Evolutionary conservation across 78 protist genomes (phyloP).

Genomic region (Cavenderia fasciculata): DNA sequence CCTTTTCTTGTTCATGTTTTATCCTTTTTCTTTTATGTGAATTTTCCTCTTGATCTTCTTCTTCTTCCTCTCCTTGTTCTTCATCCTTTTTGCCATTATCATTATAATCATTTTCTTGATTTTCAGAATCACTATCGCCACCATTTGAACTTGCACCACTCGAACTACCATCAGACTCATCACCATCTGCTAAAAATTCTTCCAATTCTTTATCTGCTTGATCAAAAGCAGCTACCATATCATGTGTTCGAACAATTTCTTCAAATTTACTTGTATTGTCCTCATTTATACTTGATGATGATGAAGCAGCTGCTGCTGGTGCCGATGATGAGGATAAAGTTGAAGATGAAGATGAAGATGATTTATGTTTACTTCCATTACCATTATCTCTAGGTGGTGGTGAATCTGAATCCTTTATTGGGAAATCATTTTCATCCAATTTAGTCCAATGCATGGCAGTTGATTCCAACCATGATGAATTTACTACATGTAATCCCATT

Average conservation of each 20-base stretch:
- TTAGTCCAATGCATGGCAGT: slow-evolving; percentile 3
- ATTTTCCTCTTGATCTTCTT: background rate
- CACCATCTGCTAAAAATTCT: slow-evolving; percentile 58
- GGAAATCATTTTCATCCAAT: slow-evolving; percentile 12
- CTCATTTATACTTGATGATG: background rate
- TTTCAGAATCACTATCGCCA: background rate
- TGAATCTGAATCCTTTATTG: background rate
- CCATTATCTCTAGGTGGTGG: background rate
- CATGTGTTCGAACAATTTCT: background rate
- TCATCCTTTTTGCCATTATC: no score
- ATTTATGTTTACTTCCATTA: background rate
- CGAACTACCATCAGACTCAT: background rate
- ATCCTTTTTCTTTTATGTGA: background rate
- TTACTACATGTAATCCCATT: slow-evolving; percentile 27
- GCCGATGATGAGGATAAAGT: background rate
- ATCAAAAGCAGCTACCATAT: background rate
- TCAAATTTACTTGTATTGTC: background rate
- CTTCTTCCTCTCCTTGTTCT: slow-evolving; percentile 2
- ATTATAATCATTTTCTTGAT: background rate
- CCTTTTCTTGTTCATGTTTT: background rate
- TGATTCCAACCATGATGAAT: slow-evolving; percentile 12
- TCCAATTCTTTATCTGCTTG: slow-evolving; percentile 41
- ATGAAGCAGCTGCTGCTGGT: background rate
- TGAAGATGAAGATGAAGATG: background rate
- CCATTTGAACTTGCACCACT: background rate